Evolutionary conservation across 257 asterid genomes (phyloP).

Genomic region (Solanum pennellii): DNA sequence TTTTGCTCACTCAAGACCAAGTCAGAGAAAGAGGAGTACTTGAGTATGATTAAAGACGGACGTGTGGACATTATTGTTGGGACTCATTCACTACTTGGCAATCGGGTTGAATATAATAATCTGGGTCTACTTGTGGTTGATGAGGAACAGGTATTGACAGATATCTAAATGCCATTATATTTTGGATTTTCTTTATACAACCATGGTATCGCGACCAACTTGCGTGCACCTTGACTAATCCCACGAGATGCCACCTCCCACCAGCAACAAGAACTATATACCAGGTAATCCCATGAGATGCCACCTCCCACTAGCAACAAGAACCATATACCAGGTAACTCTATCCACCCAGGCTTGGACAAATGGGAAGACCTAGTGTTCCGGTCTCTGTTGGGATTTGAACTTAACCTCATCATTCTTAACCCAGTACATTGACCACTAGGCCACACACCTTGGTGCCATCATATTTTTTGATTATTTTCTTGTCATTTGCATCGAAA

Average conservation of each 20-base stretch:
- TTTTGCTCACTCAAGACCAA: slow-evolving; percentile 56
- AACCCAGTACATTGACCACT: neutral
- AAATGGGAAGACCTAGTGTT: neutral
- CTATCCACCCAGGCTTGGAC: neutral
- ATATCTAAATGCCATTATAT: slow-evolving; percentile 15
- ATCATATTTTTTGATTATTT: neutral
- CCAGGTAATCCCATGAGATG: neutral
- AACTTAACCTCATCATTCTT: neutral
- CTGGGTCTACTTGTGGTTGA: slow-evolving; percentile 96
- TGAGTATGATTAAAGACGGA: slow-evolving; percentile 74
- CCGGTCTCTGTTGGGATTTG: neutral
- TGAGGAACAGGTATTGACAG: slow-evolving; percentile 81
- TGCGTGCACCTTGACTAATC: neutral
- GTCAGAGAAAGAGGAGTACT: slow-evolving; percentile 68
- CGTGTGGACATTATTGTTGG: slow-evolving; percentile 80
- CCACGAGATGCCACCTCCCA: neutral
- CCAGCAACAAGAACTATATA: neutral
- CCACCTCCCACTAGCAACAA: neutral
- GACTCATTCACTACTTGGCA: slow-evolving; percentile 87
- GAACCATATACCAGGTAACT: neutral
- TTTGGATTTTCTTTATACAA: neutral
- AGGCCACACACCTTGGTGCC: neutral
- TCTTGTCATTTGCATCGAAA: neutral
- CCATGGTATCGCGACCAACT: neutral
- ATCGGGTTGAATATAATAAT: slow-evolving; percentile 78